Evolutionary conservation across 2,329 filamentous ascomycete genomes (phyloP).

Genomic region (Xylariomycetidae sp.): DNA sequence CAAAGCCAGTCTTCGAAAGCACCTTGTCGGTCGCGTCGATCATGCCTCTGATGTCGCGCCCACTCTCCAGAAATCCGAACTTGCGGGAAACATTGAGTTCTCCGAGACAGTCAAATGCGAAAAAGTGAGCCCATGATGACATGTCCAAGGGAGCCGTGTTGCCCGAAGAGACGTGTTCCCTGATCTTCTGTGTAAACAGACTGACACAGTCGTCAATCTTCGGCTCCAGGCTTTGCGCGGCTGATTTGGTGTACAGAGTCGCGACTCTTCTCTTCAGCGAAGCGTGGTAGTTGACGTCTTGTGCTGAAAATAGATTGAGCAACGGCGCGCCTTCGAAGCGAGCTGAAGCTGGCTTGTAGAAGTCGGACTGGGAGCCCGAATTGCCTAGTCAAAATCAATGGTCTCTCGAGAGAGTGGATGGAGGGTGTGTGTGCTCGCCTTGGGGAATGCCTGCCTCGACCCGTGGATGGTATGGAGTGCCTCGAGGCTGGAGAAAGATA

Average conservation of each 20-base stretch:
- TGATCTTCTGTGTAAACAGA: conserved; percentile 1
- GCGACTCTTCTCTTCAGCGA: neutral
- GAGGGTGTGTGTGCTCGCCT: conserved; percentile 1
- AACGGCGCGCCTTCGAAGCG: conserved; percentile 1
- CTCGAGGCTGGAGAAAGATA: conserved; percentile 51
- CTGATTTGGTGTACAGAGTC: conserved; percentile 4
- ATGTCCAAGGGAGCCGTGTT: conserved; percentile 5
- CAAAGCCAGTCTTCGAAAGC: conserved; percentile 2
- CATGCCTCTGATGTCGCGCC: conserved; percentile 3
- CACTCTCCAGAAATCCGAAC: conserved; percentile 8
- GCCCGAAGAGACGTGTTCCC: neutral
- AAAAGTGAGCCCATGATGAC: conserved; percentile 8
- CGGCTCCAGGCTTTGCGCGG: conserved; percentile 4
- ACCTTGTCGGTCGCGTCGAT: conserved; percentile 7
- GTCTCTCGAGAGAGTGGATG: too few relatives aligned
- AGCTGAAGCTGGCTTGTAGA: conserved; percentile 1
- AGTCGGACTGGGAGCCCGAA: conserved; percentile 2
- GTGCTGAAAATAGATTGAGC: conserved; percentile 1
- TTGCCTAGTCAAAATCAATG: neutral
- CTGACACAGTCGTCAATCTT: conserved; percentile 5
- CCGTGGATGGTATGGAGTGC: conserved; percentile 25
- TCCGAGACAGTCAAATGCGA: conserved; percentile 9
- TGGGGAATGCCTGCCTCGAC: conserved; percentile 5
- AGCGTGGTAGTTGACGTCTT: conserved; percentile 3
- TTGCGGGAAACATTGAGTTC: conserved; percentile 11